Evolutionary conservation across 148 eudicot genomes (phyloP).

Genomic region (Spergularia marina): DNA sequence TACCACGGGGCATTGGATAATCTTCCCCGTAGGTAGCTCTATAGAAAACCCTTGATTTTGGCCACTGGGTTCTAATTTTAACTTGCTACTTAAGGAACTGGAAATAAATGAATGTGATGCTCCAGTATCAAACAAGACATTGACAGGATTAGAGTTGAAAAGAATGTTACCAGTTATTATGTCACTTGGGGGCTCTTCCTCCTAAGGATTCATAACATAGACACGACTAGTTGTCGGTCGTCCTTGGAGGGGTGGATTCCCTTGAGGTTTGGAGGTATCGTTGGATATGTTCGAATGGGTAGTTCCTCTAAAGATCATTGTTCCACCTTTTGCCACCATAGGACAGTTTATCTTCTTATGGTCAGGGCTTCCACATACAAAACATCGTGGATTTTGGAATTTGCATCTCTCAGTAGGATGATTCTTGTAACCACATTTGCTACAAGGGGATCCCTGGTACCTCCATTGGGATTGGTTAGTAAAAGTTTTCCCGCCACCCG

Average conservation of each 20-base stretch:
- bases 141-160: slow-evolving; percentile 1
- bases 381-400: background rate
- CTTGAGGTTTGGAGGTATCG: too few species aligned
- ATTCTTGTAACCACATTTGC: background rate
- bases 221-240: background rate
- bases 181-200: background rate
- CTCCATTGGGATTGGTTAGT: background rate
- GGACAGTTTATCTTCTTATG: background rate
- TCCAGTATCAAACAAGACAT: background rate
- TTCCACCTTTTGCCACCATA: too few species aligned
- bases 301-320: too few species aligned
- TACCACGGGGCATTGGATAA: too few species aligned
- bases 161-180: background rate
- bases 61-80: too few species aligned
- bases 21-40: too few species aligned
- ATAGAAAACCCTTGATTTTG: too few species aligned
- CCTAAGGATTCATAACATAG: background rate
- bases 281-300: too few species aligned
- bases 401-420: background rate
- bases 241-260: background rate
- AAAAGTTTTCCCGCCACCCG: background rate
- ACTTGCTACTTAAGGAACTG: too few species aligned
- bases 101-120: too few species aligned
- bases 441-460: background rate
- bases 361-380: background rate